Evolutionary conservation across 1,284 basidiomycete genomes (phyloP).

Genomic region (Ustilago loliicola): DNA sequence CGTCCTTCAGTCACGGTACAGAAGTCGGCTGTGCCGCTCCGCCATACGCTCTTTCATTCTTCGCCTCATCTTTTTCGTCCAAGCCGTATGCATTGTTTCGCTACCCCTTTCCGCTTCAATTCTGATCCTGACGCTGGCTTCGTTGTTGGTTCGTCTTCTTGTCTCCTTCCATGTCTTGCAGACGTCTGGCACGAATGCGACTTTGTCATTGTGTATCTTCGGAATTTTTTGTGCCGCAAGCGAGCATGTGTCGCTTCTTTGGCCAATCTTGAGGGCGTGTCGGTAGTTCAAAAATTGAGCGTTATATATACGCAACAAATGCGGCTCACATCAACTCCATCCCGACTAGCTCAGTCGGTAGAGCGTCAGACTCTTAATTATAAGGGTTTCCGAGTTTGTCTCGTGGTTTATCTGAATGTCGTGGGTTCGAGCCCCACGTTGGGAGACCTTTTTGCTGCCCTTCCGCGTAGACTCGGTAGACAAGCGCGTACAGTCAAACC

Average conservation of each 20-base stretch:
- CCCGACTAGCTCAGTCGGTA: slow-evolving; percentile 71
- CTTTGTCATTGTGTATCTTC: background rate
- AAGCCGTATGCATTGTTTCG: background rate
- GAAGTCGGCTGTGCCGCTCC: background rate
- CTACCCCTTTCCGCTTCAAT: background rate
- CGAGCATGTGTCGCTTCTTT: background rate
- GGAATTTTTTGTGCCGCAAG: background rate
- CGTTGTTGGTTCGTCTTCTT: background rate
- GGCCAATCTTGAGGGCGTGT: no score
- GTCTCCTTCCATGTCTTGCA: background rate
- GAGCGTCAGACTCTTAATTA: slow-evolving; percentile 70
- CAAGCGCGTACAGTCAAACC: no score
- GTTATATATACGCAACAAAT: background rate
- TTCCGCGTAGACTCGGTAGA: background rate
- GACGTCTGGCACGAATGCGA: slow-evolving; percentile 18
- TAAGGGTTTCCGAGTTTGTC: slow-evolving; percentile 47
- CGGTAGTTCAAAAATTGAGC: no score
- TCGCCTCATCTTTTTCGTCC: background rate
- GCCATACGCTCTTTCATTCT: background rate
- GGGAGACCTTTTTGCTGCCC: slow-evolving; percentile 53
- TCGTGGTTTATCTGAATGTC: slow-evolving; percentile 65
- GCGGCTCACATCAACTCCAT: slow-evolving; percentile 15
- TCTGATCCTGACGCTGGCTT: background rate
- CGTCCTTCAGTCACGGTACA: background rate
- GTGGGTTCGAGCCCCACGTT: slow-evolving; percentile 70